Percentiles rank a stretch among this genome's conserved stretches.
Conservation (phyloP, 768 basidiomycete species). For the Russula griseocarnosa region DNA sequence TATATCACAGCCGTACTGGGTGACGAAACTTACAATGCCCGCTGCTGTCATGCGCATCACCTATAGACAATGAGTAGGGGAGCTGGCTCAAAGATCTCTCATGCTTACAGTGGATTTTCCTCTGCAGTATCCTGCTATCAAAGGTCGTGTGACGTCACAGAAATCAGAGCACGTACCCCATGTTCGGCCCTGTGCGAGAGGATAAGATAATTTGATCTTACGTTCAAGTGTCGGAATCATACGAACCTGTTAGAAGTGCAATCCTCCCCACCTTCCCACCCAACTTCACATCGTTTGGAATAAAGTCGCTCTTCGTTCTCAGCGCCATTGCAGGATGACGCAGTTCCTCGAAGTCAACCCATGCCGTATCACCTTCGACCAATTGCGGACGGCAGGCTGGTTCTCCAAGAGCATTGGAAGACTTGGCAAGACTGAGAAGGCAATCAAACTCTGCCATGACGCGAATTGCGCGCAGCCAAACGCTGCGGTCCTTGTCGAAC, state of each 20-base stretch:
- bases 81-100: background rate
- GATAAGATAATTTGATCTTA: slow-evolving; percentile 1
- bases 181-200: slow-evolving; percentile 61
- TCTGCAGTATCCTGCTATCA: slow-evolving; percentile 35
- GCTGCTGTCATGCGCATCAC: slow-evolving; percentile 95
- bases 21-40: slow-evolving; percentile 59
- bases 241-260: slow-evolving; percentile 78
- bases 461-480: slow-evolving; percentile 81
- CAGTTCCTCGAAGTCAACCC: slow-evolving; percentile 83
- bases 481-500: slow-evolving; percentile 73
- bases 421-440: slow-evolving; percentile 84
- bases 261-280: slow-evolving; percentile 74
- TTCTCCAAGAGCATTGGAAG: slow-evolving; percentile 85
- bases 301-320: slow-evolving; percentile 67
- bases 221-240: background rate
- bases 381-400: slow-evolving; percentile 91
- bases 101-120: slow-evolving; percentile 70
- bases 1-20: background rate
- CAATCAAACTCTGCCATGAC: slow-evolving; percentile 96
- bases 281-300: slow-evolving; percentile 87
- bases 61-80: slow-evolving; percentile 34
- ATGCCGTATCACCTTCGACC: slow-evolving; percentile 72
- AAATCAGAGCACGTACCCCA: slow-evolving; percentile 59
- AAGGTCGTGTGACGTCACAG: background rate
- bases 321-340: slow-evolving; percentile 84